Percentiles rank a stretch among this genome's conserved stretches.
Conservation (phyloP, 805 yeast species). For the Nakazawaea pomicola region DNA sequence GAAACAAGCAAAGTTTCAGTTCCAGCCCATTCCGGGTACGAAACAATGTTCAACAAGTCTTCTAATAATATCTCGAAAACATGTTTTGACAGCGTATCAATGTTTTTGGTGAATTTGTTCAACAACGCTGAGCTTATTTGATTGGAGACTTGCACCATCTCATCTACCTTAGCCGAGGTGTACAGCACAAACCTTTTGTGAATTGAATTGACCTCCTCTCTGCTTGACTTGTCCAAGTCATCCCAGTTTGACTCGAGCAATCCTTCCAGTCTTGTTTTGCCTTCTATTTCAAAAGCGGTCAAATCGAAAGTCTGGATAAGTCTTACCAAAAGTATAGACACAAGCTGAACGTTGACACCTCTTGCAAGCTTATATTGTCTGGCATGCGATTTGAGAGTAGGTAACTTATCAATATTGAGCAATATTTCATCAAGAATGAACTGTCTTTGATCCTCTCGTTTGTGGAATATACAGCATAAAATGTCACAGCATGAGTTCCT, state of each 20-base stretch:
- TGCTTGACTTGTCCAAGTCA: background rate
- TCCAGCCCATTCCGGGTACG: slow-evolving; percentile 58
- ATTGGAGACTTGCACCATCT: slow-evolving; percentile 17
- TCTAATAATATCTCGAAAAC: slow-evolving; percentile 48
- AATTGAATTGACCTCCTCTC: background rate
- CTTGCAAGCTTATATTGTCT: slow-evolving; percentile 37
- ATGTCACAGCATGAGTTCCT: slow-evolving; percentile 26
- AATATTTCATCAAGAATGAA: slow-evolving; percentile 61
- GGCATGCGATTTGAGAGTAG: slow-evolving; percentile 37
- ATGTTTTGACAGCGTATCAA: slow-evolving; percentile 27
- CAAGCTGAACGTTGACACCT: slow-evolving; percentile 45
- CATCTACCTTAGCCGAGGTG: background rate
- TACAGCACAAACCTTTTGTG: background rate
- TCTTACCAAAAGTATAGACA: slow-evolving; percentile 40
- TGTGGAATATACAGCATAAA: slow-evolving; percentile 32
- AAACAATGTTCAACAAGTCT: slow-evolving; percentile 48
- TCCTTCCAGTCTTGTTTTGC: background rate
- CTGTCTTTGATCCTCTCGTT: slow-evolving; percentile 45
- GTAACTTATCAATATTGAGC: slow-evolving; percentile 42
- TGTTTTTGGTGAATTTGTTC: slow-evolving; percentile 25
- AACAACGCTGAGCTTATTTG: slow-evolving; percentile 26
- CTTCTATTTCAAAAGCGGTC: slow-evolving; percentile 7
- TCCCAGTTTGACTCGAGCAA: slow-evolving; percentile 1
- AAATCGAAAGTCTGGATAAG: slow-evolving; percentile 36
- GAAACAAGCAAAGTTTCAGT: slow-evolving; percentile 46